Evolutionary conservation across 345 rosid species (phyloP).

Genomic region (Theobroma cacao): DNA sequence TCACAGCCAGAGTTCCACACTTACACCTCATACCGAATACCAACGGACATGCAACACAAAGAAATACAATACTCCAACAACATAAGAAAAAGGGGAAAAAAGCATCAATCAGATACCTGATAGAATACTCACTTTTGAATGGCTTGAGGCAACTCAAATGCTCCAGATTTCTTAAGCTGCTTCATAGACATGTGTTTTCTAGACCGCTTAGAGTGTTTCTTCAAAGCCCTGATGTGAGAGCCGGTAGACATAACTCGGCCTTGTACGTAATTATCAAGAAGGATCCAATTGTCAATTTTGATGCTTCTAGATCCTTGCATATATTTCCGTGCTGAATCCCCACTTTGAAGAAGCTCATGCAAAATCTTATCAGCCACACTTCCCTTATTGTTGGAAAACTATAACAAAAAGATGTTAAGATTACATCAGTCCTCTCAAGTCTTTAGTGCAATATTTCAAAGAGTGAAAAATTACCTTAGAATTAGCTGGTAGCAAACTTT

Average conservation of each 20-base stretch:
- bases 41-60: neutral
- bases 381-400: slow-evolving; percentile 57
- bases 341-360: slow-evolving; percentile 71
- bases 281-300: slow-evolving; percentile 71
- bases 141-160: slow-evolving; percentile 47
- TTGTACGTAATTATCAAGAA: slow-evolving; percentile 72
- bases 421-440: neutral
- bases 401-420: slow-evolving; percentile 5
- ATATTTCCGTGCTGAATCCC: slow-evolving; percentile 83
- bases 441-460: neutral
- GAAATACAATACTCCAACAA: neutral
- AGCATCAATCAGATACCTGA: neutral
- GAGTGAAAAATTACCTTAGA: slow-evolving; percentile 37
- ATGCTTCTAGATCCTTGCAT: slow-evolving; percentile 60
- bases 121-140: slow-evolving; percentile 50
- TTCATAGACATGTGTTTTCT: slow-evolving; percentile 76
- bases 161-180: slow-evolving; percentile 65
- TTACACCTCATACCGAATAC: neutral
- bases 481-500: slow-evolving; percentile 49
- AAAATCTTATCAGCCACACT: slow-evolving; percentile 54
- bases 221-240: slow-evolving; percentile 42
- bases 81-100: neutral
- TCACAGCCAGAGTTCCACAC: neutral
- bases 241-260: slow-evolving; percentile 40
- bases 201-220: slow-evolving; percentile 68